phyloP scores from a whole-genome alignment of 352 stramenopile genomes.

The Globisporangium emineosum region DNA sequence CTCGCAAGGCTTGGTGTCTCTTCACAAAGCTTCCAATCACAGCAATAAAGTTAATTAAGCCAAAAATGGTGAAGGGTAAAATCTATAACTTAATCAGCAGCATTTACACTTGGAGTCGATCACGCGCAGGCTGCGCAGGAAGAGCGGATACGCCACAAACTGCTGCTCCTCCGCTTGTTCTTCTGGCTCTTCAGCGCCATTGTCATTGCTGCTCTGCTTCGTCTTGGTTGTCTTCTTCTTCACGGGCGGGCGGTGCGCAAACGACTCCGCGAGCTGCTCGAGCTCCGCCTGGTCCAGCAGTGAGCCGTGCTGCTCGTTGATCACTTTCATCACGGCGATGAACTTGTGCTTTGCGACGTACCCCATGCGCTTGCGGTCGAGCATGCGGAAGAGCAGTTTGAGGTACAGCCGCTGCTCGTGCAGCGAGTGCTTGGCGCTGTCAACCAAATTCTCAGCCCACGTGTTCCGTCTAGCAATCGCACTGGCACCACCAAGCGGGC shows the following conservation, averaged over 20 bases:
- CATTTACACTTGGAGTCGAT: constrained; percentile 35
- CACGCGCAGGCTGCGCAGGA: constrained; percentile 69
- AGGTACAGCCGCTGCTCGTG: constrained; percentile 80
- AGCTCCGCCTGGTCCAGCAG: constrained; percentile 57
- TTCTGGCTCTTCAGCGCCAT: constrained; percentile 18
- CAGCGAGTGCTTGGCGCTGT: constrained; percentile 67
- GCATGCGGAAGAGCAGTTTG: constrained; percentile 76
- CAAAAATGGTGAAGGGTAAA: background rate
- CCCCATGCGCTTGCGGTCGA: constrained; percentile 64
- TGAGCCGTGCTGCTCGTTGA: constrained; percentile 67
- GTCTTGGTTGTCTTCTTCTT: constrained; percentile 26
- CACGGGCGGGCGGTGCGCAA: constrained; percentile 24
- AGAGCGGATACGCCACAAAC: constrained; percentile 68
- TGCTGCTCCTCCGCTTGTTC: constrained; percentile 9
- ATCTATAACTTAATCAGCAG: constrained; percentile 21
- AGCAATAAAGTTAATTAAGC: background rate
- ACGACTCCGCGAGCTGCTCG: constrained; percentile 65
- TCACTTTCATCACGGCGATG: constrained; percentile 66
- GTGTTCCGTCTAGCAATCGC: constrained; percentile 30
- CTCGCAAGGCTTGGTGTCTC: background rate
- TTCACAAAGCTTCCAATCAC: background rate
- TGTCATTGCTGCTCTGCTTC: constrained; percentile 4
- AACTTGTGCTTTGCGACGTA: constrained; percentile 71
- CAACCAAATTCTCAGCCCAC: constrained; percentile 67
- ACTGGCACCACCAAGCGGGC: constrained; percentile 9